phyloP scores from a whole-genome alignment of 2,329 filamentous ascomycete genomes.

The Alternaria conjuncta region DNA sequence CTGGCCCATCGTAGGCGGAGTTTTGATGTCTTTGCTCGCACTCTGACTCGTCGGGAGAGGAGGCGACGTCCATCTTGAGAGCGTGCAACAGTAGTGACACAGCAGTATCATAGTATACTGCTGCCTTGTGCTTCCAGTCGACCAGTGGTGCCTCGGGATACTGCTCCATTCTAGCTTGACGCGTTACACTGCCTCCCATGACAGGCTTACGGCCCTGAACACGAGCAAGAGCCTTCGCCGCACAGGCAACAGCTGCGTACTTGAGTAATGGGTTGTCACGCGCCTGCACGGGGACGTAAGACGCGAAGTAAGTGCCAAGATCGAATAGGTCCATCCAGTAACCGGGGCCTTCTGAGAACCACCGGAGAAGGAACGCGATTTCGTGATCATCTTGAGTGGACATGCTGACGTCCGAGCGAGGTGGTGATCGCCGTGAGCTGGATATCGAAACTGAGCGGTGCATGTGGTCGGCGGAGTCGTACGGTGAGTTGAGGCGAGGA shows the following conservation, averaged over 20 bases:
- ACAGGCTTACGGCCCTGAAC: conserved; percentile 60
- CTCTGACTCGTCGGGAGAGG: conserved; percentile 39
- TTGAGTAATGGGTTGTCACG: conserved; percentile 57
- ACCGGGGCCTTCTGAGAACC: conserved; percentile 66
- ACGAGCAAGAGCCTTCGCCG: conserved; percentile 66
- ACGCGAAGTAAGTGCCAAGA: conserved; percentile 65
- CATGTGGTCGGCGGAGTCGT: conserved; percentile 35
- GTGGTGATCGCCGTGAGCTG: conserved; percentile 32
- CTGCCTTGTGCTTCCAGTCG: conserved; percentile 66
- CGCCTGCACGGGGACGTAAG: conserved; percentile 65
- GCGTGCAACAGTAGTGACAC: conserved; percentile 56
- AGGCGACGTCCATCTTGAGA: conserved; percentile 41
- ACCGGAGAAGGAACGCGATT: conserved; percentile 64
- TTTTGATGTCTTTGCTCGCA: conserved; percentile 23
- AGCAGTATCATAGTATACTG: conserved; percentile 66
- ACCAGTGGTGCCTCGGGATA: conserved; percentile 57
- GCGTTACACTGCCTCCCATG: conserved; percentile 55
- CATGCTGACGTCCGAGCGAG: conserved; percentile 28
- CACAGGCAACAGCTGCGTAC: conserved; percentile 65
- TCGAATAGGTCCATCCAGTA: conserved; percentile 67
- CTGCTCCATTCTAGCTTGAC: conserved; percentile 60
- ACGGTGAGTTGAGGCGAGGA: conserved; percentile 42
- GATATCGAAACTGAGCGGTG: conserved; percentile 34
- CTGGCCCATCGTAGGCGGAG: conserved; percentile 18
- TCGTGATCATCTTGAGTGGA: conserved; percentile 57